Percentiles rank a stretch among this genome's conserved stretches.
Evolutionary conservation across 345 rosid species (phyloP).

Genomic region (Sapria himalayana): DNA sequence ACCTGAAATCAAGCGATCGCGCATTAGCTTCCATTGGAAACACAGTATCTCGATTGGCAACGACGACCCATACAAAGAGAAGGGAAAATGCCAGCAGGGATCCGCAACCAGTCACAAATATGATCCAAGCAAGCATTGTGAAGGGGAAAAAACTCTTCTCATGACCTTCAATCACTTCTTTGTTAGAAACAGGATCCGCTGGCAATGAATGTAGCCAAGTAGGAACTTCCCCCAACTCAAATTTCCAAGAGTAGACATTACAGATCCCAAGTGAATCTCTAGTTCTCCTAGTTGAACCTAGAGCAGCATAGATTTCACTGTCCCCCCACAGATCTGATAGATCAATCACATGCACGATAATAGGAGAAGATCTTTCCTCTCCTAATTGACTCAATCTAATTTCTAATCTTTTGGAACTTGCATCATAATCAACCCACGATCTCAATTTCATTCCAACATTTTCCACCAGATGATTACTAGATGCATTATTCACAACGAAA

Average conservation of each 20-base stretch:
- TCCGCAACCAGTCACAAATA: constrained; percentile 23
- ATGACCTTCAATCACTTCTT: constrained; percentile 5
- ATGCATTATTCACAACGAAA: constrained; percentile 12
- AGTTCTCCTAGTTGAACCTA: constrained; percentile 19
- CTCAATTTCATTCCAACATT: constrained; percentile 23
- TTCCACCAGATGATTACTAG: constrained; percentile 10
- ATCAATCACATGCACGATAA: constrained; percentile 15
- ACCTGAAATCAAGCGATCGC: constrained; percentile 16
- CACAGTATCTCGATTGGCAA: constrained; percentile 12
- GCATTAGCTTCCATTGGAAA: constrained; percentile 9
- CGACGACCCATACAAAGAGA: constrained; percentile 17
- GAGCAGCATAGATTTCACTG: constrained; percentile 18
- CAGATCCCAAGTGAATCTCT: constrained; percentile 10
- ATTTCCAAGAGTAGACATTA: constrained; percentile 28
- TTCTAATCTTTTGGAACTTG: constrained; percentile 23
- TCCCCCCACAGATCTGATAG: constrained; percentile 20
- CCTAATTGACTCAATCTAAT: constrained; percentile 22
- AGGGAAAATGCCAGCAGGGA: constrained; percentile 20
- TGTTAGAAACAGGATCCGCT: constrained; percentile 12
- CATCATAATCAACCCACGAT: constrained; percentile 38
- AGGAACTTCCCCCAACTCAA: constrained; percentile 14
- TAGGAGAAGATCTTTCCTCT: constrained; percentile 21
- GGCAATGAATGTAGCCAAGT: constrained; percentile 32
- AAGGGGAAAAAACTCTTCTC: constrained; percentile 12
- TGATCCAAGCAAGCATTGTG: constrained; percentile 22